A percentile compares a stretch with the other conserved stretches of the same genome.
Conservation (phyloP, 345 rosid genomes). For the Citrus unshiu region DNA sequence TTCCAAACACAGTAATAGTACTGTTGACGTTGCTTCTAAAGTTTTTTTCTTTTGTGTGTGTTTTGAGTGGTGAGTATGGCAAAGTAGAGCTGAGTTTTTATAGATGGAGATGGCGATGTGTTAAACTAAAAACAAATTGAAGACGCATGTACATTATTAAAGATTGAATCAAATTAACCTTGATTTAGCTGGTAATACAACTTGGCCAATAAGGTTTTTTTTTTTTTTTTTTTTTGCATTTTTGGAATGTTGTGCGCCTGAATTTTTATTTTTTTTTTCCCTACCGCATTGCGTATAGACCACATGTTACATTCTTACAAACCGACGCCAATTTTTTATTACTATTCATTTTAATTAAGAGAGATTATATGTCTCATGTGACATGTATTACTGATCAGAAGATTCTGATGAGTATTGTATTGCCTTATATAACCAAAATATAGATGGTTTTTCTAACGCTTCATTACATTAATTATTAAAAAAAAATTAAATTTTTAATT, state of each 20-base stretch:
- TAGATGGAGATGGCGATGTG: not conserved
- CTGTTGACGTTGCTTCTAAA: too few species aligned
- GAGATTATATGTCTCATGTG: not conserved
- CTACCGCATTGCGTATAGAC: not conserved
- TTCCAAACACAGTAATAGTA: not conserved
- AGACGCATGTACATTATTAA: conserved; percentile 13
- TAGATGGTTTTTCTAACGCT: not conserved
- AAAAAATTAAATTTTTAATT: too few species aligned
- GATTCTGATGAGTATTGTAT: not conserved
- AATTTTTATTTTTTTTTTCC: not conserved
- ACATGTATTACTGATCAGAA: not conserved
- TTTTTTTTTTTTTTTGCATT: not conserved
- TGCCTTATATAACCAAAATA: too few species aligned
- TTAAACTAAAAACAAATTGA: not conserved
- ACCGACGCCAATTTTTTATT: not conserved
- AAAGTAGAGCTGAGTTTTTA: conserved; percentile 5
- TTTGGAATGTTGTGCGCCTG: conserved; percentile 5
- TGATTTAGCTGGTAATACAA: conserved; percentile 16
- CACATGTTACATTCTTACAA: not conserved
- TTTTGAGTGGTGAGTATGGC: not conserved
- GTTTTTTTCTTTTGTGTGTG: not conserved
- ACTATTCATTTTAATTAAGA: not conserved
- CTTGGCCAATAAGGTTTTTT: conserved; percentile 9
- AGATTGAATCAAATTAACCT: not conserved
- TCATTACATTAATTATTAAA: not conserved